Conservation (phyloP, 306 rosid species). For the Castanospermum australe region DNA sequence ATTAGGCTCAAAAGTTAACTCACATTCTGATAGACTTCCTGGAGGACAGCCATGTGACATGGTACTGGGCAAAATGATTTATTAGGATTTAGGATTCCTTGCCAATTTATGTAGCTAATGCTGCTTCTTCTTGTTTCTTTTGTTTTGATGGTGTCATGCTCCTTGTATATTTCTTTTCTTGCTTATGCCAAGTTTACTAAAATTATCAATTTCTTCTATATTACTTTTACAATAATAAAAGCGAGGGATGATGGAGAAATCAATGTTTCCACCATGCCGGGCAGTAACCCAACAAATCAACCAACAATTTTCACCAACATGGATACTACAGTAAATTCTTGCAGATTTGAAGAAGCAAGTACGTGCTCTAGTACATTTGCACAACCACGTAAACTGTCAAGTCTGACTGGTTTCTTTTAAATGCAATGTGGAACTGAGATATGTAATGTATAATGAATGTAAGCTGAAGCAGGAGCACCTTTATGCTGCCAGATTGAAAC, state of each 20-base stretch:
- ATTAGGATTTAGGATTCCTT: constrained; percentile 16
- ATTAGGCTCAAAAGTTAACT: background rate
- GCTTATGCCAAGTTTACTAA: constrained; percentile 13
- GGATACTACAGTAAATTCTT: constrained; percentile 36
- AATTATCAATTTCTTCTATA: background rate
- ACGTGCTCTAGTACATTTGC: constrained; percentile 41
- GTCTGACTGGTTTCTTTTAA: constrained; percentile 12
- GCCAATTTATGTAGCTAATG: background rate
- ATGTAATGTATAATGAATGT: constrained; percentile 32
- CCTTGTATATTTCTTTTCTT: constrained; percentile 23
- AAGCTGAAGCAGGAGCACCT: constrained; percentile 48
- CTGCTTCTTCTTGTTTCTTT: constrained; percentile 21
- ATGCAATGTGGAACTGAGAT: constrained; percentile 17
- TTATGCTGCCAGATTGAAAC: constrained; percentile 42
- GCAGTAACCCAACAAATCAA: constrained; percentile 33
- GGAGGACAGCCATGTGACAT: background rate
- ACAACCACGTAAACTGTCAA: constrained; percentile 19
- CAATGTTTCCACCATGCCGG: constrained; percentile 33
- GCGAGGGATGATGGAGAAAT: constrained; percentile 43
- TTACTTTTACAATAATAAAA: constrained; percentile 22
- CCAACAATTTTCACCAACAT: constrained; percentile 33
- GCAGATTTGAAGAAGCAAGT: constrained; percentile 57
- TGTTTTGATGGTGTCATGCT: constrained; percentile 10
- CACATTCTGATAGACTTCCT: constrained; percentile 7
- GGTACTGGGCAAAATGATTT: constrained; percentile 8